Conservation (phyloP, 345 rosid genomes). For the Syzygium aqueum region DNA sequence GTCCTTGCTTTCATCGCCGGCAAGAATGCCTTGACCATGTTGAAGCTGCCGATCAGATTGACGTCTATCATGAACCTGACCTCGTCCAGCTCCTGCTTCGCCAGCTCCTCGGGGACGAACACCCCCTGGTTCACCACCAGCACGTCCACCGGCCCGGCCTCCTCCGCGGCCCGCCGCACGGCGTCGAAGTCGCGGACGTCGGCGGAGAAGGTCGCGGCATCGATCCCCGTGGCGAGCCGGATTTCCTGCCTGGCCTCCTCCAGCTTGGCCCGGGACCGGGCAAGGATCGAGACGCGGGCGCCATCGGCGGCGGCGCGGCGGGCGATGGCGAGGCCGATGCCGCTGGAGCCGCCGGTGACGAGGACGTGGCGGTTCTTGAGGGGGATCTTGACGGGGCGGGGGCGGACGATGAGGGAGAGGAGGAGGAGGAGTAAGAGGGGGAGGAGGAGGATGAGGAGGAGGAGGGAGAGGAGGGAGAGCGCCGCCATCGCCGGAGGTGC, state of each 20-base stretch:
- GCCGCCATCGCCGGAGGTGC: not conserved
- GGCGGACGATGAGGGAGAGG: constrained; percentile 42
- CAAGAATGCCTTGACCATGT: constrained; percentile 72
- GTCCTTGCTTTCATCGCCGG: constrained; percentile 61
- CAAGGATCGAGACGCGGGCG: constrained; percentile 70
- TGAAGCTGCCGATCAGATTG: constrained; percentile 76
- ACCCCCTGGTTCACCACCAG: constrained; percentile 81
- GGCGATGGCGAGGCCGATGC: constrained; percentile 83
- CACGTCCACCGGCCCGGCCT: constrained; percentile 69
- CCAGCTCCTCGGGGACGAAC: constrained; percentile 49
- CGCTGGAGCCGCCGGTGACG: constrained; percentile 92
- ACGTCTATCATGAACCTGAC: constrained; percentile 68
- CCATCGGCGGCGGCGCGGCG: constrained; percentile 62
- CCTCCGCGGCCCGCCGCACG: constrained; percentile 28
- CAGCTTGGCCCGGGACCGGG: constrained; percentile 51
- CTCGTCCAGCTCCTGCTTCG: constrained; percentile 52
- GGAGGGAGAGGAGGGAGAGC: not conserved
- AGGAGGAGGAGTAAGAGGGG: constrained; percentile 35
- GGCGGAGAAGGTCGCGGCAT: constrained; percentile 50
- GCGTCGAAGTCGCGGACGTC: constrained; percentile 75
- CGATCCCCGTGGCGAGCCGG: constrained; percentile 58
- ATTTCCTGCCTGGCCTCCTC: constrained; percentile 57
- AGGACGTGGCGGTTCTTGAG: constrained; percentile 72
- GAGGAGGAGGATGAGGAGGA: constrained; percentile 24
- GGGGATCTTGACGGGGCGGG: constrained; percentile 48